Conservation (phyloP, 2,329 filamentous ascomycete species). For the Penicillium capsulatum region DNA sequence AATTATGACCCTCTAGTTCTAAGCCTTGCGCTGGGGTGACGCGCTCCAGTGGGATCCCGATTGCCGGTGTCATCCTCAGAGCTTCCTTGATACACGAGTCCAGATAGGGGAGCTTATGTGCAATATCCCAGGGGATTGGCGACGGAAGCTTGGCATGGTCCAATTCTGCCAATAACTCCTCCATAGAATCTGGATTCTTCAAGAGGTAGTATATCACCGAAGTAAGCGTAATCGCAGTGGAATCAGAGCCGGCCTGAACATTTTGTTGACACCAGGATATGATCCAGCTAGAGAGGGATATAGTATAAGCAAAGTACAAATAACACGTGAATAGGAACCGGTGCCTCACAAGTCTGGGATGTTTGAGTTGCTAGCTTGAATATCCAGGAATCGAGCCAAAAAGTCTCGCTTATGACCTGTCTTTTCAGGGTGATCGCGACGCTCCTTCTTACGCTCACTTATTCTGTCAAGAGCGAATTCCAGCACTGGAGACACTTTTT, state of each 20-base stretch:
- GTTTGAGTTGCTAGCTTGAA: slow-evolving; percentile 5
- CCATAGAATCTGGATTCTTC: slow-evolving; percentile 6
- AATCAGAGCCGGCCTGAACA: slow-evolving; percentile 10
- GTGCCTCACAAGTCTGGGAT: slow-evolving; percentile 13
- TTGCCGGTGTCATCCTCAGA: slow-evolving; percentile 9
- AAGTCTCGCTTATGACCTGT: slow-evolving; percentile 8
- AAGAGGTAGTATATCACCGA: slow-evolving; percentile 9
- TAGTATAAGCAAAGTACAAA: not conserved
- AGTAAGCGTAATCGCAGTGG: slow-evolving; percentile 9
- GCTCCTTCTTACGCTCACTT: slow-evolving; percentile 4
- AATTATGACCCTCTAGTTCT: slow-evolving; percentile 6
- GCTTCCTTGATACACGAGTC: slow-evolving; percentile 15
- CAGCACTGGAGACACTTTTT: slow-evolving; percentile 8
- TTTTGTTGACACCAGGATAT: slow-evolving; percentile 13
- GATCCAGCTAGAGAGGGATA: slow-evolving; percentile 4
- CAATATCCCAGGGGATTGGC: slow-evolving; percentile 9
- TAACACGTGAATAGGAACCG: not conserved
- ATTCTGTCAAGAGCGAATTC: slow-evolving; percentile 12
- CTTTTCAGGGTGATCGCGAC: slow-evolving; percentile 6
- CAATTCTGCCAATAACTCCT: slow-evolving; percentile 3
- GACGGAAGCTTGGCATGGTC: slow-evolving; percentile 8
- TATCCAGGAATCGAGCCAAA: slow-evolving; percentile 10
- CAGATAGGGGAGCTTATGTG: slow-evolving; percentile 11
- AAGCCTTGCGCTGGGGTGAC: slow-evolving; percentile 7
- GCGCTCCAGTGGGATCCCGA: slow-evolving; percentile 11